A percentile compares a stretch with the other conserved stretches of the same genome.
Conservation (phyloP, 805 yeast genomes). For the Geotrichum ghanense region DNA sequence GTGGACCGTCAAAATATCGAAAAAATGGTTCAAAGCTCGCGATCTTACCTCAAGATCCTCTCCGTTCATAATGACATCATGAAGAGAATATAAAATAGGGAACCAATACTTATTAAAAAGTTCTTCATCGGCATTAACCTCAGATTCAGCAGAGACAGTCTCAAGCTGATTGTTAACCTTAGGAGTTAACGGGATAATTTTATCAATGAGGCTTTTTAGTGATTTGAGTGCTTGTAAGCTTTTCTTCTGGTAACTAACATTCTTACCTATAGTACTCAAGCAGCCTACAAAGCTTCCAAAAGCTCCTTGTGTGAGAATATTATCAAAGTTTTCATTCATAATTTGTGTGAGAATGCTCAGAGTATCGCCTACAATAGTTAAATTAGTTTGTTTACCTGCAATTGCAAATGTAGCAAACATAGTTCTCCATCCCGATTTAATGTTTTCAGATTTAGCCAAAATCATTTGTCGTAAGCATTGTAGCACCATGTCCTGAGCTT, state of each 20-base stretch:
- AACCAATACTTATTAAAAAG: slow-evolving; percentile 48
- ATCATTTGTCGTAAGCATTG: slow-evolving; percentile 86
- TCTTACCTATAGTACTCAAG: slow-evolving; percentile 72
- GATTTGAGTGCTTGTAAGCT: slow-evolving; percentile 74
- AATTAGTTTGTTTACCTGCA: slow-evolving; percentile 49
- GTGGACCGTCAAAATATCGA: slow-evolving; percentile 66
- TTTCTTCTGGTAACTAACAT: slow-evolving; percentile 66
- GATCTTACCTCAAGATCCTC: slow-evolving; percentile 92
- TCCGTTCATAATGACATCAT: slow-evolving; percentile 84
- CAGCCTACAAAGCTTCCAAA: slow-evolving; percentile 56
- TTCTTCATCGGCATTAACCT: slow-evolving; percentile 15
- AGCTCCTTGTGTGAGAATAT: slow-evolving; percentile 60
- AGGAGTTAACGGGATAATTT: slow-evolving; percentile 35
- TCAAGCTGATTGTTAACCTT: background rate
- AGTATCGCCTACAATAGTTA: slow-evolving; percentile 46
- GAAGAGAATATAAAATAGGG: slow-evolving; percentile 72
- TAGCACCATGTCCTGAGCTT: slow-evolving; percentile 77
- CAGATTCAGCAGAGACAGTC: slow-evolving; percentile 16
- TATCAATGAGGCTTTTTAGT: slow-evolving; percentile 48
- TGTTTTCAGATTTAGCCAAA: slow-evolving; percentile 54
- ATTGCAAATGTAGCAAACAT: slow-evolving; percentile 67
- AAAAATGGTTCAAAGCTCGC: slow-evolving; percentile 69
- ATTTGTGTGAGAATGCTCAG: slow-evolving; percentile 53
- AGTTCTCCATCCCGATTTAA: slow-evolving; percentile 92
- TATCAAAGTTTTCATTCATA: slow-evolving; percentile 47